Conservation (phyloP, 345 rosid genomes). For the Cochlearia excelsa region DNA sequence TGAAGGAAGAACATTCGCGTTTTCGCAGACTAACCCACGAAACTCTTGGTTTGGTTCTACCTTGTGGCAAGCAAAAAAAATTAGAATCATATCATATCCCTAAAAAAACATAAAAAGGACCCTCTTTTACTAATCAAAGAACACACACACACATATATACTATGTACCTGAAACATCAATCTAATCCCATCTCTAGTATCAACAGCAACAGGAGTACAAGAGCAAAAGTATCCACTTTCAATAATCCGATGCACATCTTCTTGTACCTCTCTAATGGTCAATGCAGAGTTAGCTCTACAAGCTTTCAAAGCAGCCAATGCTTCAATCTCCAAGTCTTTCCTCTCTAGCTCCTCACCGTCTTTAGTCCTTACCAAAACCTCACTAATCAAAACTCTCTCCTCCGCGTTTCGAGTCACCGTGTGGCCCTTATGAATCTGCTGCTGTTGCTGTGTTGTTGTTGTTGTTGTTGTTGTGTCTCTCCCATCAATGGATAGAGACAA, state of each 20-base stretch:
- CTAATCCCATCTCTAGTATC: conserved; percentile 91
- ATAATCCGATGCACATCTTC: conserved; percentile 93
- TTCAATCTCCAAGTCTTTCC: conserved; percentile 83
- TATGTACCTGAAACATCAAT: conserved; percentile 74
- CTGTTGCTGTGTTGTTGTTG: no score
- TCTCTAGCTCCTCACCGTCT: conserved; percentile 91
- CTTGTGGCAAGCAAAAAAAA: conserved; percentile 58
- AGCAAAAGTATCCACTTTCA: conserved; percentile 78
- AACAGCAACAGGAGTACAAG: conserved; percentile 88
- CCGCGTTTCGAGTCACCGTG: conserved; percentile 42
- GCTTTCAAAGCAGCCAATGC: conserved; percentile 81
- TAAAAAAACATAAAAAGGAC: conserved; percentile 5
- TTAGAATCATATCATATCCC: conserved; percentile 21
- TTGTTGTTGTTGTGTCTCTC: no score
- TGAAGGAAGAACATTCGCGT: conserved; percentile 91
- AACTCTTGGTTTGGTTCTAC: conserved; percentile 98
- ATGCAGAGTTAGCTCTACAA: conserved; percentile 80
- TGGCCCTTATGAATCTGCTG: no score
- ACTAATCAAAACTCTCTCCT: conserved; percentile 85
- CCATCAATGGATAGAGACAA: conserved; percentile 37
- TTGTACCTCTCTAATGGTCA: conserved; percentile 78
- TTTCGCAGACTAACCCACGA: conserved; percentile 84
- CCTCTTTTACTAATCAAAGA: background rate
- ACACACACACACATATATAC: background rate
- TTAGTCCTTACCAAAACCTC: conserved; percentile 90